phyloP scores from a whole-genome alignment of 352 stramenopile genomes.

The Globisporangium polare region DNA sequence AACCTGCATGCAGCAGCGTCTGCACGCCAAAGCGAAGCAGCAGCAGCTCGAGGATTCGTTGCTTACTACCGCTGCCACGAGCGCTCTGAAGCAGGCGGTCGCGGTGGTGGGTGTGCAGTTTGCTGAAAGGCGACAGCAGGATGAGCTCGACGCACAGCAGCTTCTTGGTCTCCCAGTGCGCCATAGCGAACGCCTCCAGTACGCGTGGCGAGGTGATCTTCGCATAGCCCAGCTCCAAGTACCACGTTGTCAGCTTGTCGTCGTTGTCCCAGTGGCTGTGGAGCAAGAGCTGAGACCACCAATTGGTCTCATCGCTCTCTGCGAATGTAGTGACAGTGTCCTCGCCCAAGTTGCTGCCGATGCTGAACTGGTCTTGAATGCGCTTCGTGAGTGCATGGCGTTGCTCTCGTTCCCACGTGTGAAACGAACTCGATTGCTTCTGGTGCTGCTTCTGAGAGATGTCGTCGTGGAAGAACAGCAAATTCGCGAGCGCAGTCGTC shows the following conservation, averaged over 20 bases:
- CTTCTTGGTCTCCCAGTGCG: conserved; percentile 31
- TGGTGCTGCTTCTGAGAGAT: not conserved
- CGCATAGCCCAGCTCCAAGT: conserved; percentile 39
- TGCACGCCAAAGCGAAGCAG: conserved; percentile 61
- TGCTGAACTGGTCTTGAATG: conserved; percentile 32
- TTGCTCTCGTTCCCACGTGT: conserved; percentile 41
- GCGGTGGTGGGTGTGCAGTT: conserved; percentile 34
- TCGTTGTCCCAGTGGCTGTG: conserved; percentile 40
- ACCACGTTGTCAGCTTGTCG: conserved; percentile 44
- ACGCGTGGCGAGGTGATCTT: conserved; percentile 24
- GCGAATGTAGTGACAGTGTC: not conserved
- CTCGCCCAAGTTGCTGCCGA: not conserved
- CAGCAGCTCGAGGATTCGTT: conserved; percentile 31
- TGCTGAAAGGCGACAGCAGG: conserved; percentile 54
- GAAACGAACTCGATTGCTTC: conserved; percentile 1
- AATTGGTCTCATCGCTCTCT: not conserved
- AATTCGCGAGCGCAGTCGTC: conserved; percentile 36
- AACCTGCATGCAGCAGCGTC: conserved; percentile 30
- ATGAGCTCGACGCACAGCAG: conserved; percentile 43
- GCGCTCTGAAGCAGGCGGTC: conserved; percentile 24
- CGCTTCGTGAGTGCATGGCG: conserved; percentile 27
- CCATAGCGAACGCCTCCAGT: conserved; percentile 35
- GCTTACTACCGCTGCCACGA: not conserved
- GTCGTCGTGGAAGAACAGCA: conserved; percentile 27
- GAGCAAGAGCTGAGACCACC: conserved; percentile 44